Base-by-base conservation (phyloP, 768 basidiomycete genomes). In the Hemileccinum impolitum region DNA sequence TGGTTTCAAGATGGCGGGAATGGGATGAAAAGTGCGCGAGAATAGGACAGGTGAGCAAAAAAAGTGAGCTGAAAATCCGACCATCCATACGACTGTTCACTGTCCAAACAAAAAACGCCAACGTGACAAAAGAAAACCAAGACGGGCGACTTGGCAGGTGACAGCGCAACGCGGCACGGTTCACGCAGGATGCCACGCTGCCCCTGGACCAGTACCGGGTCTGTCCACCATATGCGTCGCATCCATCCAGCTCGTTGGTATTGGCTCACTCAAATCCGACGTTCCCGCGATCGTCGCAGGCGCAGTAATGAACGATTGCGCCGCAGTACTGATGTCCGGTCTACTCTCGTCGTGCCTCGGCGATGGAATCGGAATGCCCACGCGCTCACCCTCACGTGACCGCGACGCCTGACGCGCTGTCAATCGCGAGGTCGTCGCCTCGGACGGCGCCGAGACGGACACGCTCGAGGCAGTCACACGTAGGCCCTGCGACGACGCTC, bases 241-340 rank as follows among this genome's bases (percentile, higher is more conserved):
- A 21, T 69, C 73, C 25, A 72, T 73, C 79, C 77, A 80, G 59
- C 76, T 81, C 40, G 72, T 65, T 15, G 74, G 70, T 32, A 73
- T 75, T 19, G 67, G 66, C 30, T 70, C 75, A 45, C 77, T 75
- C 46, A 75, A 73, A 38, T 79, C 82, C 15, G 82, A 82, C 28
- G 59, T 76, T 19, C 79, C 78, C 14, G 75, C 74, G 11, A 84
- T 62, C 7, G 83, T 85, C 40, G 77, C 75, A 36, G 87, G 75
- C 15, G 79, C 77, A 5, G 86, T 86, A 18, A 87, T 75, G 55
- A 87, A 85, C 48, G 85, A 87, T 50, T 75, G 75, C 3, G 79
- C 75, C 12, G 86, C 85, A 0, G 84, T 84, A 63, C 85, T 87
- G 59, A 88, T 75, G 61, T 84, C 84, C 0, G 77, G 75, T 34